Base-by-base conservation (phyloP, 306 rosid genomes). In the Gastrolobium bilobum region DNA sequence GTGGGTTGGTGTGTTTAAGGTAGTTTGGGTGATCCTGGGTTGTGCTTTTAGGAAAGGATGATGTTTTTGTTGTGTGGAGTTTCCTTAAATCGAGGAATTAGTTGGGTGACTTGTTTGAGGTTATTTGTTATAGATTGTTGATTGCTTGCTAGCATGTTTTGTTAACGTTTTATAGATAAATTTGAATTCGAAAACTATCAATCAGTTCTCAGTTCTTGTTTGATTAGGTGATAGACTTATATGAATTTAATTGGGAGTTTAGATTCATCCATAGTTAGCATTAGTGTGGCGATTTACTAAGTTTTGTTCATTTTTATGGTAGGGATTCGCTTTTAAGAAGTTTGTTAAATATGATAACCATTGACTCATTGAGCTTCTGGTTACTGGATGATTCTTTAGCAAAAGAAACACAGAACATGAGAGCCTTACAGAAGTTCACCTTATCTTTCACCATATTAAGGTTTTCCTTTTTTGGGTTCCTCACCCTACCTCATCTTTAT, bases 41-140 rank as follows among this genome's bases (percentile, higher is more conserved):
- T 62, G 52, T 50, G 30, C 6, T 10, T 75, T 20, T 38, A 2
- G 43, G 56, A 26, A n/a, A 60, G 71, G 47, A 47, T 43, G 30
- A 7, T 2, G 62, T 52, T 35, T 30, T 77, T 66, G 58, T 53
- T 42, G 4, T 68, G 9, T 76, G n/a, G 72, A 61, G 0, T 70
- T 76, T 77, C 39, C 47, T 54, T 61, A 13, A 71, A 71, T 82
- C 69, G 38, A 70, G 79, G 69, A 53, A 61, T 35, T 54, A 10
- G 1, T 31, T 2, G 52, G 79, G 60, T 20, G 33, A n/a, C 47
- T 51, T 71, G 58, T 50, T 48, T 62, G 1, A 71, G 39, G 67
- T 30, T 50, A 3, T 61, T 48, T 58, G 65, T 59, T 48, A 35
- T 52, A 66, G 58, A 33, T 67, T 67, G 39, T 67, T 57, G 65